These are phyloP conservation scores for Saccharum hybrid DNA, from an alignment of 202 grass and related monocot genomes.

Conservation along the genomic window DNA sequence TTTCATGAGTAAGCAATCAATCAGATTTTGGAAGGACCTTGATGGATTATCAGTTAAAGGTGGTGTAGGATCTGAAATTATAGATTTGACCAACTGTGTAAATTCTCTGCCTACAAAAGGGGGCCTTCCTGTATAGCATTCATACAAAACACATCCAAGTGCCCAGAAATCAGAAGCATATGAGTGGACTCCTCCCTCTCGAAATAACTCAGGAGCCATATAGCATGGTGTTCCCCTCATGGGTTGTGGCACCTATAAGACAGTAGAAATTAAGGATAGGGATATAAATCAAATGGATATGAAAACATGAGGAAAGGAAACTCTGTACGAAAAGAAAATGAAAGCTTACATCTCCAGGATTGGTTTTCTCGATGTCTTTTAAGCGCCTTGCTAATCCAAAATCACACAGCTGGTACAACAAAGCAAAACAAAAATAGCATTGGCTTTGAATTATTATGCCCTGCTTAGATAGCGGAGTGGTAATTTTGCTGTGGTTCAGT, in stretches of 20 bases:
- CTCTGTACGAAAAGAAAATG: constrained; percentile 28
- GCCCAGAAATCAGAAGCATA: constrained; percentile 99
- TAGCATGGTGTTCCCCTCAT: constrained; percentile 95
- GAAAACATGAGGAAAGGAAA: constrained; percentile 35
- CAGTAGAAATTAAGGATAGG: constrained; percentile 34
- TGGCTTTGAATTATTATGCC: constrained; percentile 27
- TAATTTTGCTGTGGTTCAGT: constrained; percentile 11
- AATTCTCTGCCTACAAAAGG: constrained; percentile 79
- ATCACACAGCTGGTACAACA: constrained; percentile 76
- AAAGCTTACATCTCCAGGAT: constrained; percentile 55
- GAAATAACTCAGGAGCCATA: constrained; percentile 99
- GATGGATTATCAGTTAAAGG: constrained; percentile 79
- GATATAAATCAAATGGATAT: constrained; percentile 35
- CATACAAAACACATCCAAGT: constrained; percentile 90
- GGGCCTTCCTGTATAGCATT: constrained; percentile 88
- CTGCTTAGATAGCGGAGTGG: constrained; percentile 15
- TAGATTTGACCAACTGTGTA: constrained; percentile 95
- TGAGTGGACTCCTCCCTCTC: constrained; percentile 83
- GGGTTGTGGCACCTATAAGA: constrained; percentile 66
- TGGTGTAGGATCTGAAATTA: constrained; percentile 81
- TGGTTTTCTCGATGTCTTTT: constrained; percentile 77
- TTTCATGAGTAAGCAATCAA: constrained; percentile 83
- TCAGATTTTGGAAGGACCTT: constrained; percentile 85
- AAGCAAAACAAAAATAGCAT: constrained; percentile 8
- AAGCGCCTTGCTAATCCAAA: constrained; percentile 93